Conservation (phyloP, 345 rosid genomes). For the Limnanthes douglasii region DNA sequence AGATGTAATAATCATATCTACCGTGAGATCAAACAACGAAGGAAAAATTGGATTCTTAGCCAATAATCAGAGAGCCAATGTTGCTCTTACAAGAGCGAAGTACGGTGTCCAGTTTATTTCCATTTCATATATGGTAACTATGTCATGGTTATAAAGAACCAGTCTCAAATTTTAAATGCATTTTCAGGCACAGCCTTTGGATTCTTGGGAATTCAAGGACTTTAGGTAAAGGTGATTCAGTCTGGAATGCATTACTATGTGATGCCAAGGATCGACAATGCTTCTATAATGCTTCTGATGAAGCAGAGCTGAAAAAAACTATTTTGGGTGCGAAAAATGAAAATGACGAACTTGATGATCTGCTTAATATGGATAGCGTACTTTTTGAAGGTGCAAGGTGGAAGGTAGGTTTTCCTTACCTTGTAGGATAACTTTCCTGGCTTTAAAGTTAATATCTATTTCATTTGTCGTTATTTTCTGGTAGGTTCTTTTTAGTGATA, state of each 20-base stretch:
- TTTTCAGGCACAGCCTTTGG: slow-evolving; percentile 26
- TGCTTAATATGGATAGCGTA: slow-evolving; percentile 8
- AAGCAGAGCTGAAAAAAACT: slow-evolving; percentile 11
- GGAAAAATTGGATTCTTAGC: slow-evolving; percentile 28
- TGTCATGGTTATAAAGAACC: background rate
- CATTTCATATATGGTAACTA: background rate
- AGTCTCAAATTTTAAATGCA: background rate
- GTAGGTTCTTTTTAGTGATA: too few relatives aligned
- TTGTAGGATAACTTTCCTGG: background rate
- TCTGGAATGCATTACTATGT: slow-evolving; percentile 18
- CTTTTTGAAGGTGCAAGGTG: slow-evolving; percentile 16
- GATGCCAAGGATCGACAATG: slow-evolving; percentile 21
- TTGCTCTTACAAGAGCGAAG: slow-evolving; percentile 32
- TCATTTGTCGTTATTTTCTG: slow-evolving; percentile 7
- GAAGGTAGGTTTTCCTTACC: slow-evolving; percentile 8
- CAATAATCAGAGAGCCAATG: slow-evolving; percentile 22
- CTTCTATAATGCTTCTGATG: slow-evolving; percentile 23
- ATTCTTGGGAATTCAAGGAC: slow-evolving; percentile 31
- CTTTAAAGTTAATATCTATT: background rate
- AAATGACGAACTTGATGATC: slow-evolving; percentile 10
- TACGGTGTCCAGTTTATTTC: background rate
- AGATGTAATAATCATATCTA: slow-evolving; percentile 34
- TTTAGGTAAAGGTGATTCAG: slow-evolving; percentile 11
- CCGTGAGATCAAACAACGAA: slow-evolving; percentile 23
- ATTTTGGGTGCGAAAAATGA: slow-evolving; percentile 12